Base-by-base conservation (phyloP, 164 flowering plant genomes). In the Platanus orientalis region DNA sequence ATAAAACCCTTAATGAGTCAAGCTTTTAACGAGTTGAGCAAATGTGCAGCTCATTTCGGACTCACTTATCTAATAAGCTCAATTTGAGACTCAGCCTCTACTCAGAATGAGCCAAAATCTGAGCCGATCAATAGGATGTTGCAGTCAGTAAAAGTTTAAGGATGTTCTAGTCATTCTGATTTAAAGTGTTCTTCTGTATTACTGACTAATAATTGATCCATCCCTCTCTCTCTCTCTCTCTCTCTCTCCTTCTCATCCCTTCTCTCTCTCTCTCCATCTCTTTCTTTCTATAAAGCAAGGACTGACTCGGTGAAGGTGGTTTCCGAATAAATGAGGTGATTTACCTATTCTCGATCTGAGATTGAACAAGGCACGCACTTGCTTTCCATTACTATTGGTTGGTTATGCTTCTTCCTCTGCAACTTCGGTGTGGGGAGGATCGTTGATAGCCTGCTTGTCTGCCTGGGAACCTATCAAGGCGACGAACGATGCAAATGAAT, bases 231-330 rank as follows among this genome's bases (percentile, higher is more conserved):
- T 11, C 14, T 24, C 20, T 12, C 36, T 32, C 17, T 30, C 28
- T 55, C 28, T 27, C 6, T 21, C 39, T 36, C 40, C 13, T 20
- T 26, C 23, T 12, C 1, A 0, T 9, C 60, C 59, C 39, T 19
- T 20, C 32, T 16, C 16, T 20, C 42, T 23, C 30, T 49, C 47
- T 21, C 24, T 48, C 0, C 40, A 13, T 24, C 19, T 9, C 49
- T 45, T 5, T 34, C 39, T 34, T n/a, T 34, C 7, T 5, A 26
- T n/a, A 16, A 21, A 23, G 44, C 25, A 12, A 19, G 42, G 12
- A 28, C 4, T n/a, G 47, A 63, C 51, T 63, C 58, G 68, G 73
- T 63, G 73, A 29, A 69, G 73, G 73, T 52, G 57, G 12, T 29
- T 65, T 39, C 50, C 61, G 36, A 69, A 60, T 20, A 59, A n/a